A percentile compares a stretch with the other conserved stretches of the same genome.
phyloP scores from a whole-genome alignment of 2,329 filamentous ascomycete species.

The Sclerotinia trifoliorum region DNA sequence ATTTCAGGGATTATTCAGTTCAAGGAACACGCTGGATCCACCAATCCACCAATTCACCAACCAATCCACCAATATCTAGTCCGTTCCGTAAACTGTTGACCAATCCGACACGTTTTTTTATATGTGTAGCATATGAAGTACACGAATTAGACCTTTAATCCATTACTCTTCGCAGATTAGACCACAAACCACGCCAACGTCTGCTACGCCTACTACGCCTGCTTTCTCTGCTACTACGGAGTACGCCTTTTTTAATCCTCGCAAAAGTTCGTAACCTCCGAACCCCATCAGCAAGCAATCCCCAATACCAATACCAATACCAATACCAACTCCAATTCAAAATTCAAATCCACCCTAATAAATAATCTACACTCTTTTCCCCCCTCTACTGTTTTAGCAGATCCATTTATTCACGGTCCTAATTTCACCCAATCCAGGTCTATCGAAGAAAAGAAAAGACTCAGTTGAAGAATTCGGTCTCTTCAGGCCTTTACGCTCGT shows the following conservation, averaged over 20 bases:
- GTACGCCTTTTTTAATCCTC: not conserved
- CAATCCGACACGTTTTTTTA: conserved; percentile 22
- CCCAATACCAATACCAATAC: too few species aligned
- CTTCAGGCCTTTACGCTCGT: conserved; percentile 20
- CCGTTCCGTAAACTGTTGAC: conserved; percentile 16
- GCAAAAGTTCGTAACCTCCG: conserved; percentile 14
- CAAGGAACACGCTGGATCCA: not conserved
- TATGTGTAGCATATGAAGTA: not conserved
- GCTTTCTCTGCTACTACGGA: not conserved
- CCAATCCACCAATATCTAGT: not conserved
- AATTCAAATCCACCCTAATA: not conserved
- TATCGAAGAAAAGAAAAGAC: conserved; percentile 3
- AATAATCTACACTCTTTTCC: conserved; percentile 20
- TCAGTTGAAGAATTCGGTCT: not conserved
- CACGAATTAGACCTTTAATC: conserved; percentile 12
- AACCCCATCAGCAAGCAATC: conserved; percentile 9
- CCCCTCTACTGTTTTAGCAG: conserved; percentile 4
- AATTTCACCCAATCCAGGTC: conserved; percentile 6
- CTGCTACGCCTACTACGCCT: not conserved
- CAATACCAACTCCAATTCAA: too few species aligned
- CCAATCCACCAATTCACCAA: conserved; percentile 3
- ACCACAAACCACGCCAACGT: conserved; percentile 13
- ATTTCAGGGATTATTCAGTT: conserved; percentile 11
- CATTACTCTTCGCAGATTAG: conserved; percentile 16
- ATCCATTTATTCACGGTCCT: not conserved